Conservation (phyloP, 208 protist species). For the Blastocrithidia nonstop region DNA sequence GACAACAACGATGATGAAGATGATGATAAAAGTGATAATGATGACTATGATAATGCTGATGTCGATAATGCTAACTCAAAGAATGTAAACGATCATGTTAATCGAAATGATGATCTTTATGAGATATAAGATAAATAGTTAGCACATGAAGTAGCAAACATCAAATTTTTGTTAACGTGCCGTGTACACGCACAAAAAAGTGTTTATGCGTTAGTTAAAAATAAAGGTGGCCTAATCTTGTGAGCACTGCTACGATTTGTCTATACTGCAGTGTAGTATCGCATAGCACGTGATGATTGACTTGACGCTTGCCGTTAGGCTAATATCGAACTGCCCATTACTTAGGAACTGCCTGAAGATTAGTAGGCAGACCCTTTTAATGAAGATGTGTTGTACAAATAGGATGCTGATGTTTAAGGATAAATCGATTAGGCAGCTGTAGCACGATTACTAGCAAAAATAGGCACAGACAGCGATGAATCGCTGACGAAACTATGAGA, state of each 20-base stretch:
- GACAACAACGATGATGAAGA: neutral
- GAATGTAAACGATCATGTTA: neutral
- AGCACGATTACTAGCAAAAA: constrained; percentile 21
- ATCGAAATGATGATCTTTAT: neutral
- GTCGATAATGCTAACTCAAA: neutral
- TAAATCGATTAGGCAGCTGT: constrained; percentile 31
- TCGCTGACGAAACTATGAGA: constrained; percentile 58
- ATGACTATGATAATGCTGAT: neutral
- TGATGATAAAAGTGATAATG: neutral
- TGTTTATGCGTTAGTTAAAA: constrained; percentile 18
- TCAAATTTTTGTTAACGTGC: constrained; percentile 6
- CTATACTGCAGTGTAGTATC: constrained; percentile 39
- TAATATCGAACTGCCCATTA: constrained; percentile 18
- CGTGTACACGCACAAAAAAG: constrained; percentile 18
- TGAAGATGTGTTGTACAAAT: constrained; percentile 48
- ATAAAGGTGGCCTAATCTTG: constrained; percentile 39
- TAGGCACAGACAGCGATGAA: constrained; percentile 64
- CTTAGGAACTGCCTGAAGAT: constrained; percentile 52
- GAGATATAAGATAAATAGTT: constrained; percentile 7
- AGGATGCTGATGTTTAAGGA: constrained; percentile 24
- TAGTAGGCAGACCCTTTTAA: constrained; percentile 50
- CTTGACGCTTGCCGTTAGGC: constrained; percentile 20
- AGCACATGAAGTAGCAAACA: constrained; percentile 9
- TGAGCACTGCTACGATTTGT: constrained; percentile 46
- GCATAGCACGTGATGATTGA: constrained; percentile 43